Percentiles rank a stretch among this genome's conserved stretches.
phyloP scores from a whole-genome alignment of 441 rosid species.

The Gossypium aridum region DNA sequence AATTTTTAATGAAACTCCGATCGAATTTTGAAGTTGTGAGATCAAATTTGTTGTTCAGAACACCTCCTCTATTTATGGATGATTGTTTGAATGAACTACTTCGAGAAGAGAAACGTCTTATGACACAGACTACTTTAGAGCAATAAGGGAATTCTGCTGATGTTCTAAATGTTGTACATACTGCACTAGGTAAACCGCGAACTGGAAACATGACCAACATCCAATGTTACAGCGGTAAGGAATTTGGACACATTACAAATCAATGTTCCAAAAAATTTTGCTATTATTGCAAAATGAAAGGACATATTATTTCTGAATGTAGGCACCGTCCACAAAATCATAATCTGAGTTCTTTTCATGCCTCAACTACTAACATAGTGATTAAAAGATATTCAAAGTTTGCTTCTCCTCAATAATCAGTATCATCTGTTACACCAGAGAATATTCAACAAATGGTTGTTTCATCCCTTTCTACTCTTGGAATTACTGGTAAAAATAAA shows the following conservation, averaged over 20 bases:
- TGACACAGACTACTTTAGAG: neutral
- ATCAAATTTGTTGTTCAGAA: neutral
- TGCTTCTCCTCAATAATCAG: neutral
- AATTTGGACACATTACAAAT: neutral
- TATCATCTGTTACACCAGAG: neutral
- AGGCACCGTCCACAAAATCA: too few species aligned
- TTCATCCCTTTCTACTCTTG: neutral
- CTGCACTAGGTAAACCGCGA: neutral
- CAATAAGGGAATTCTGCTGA: neutral
- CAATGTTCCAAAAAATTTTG: neutral
- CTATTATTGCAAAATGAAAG: neutral
- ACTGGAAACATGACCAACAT: neutral
- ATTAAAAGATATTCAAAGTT: too few species aligned
- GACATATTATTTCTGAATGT: neutral
- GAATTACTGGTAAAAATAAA: neutral
- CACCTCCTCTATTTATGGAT: neutral
- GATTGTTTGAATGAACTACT: neutral
- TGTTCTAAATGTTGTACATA: neutral
- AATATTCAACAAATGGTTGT: neutral
- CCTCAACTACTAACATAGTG: neutral
- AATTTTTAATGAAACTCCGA: neutral
- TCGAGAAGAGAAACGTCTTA: too few species aligned
- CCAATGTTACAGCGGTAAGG: neutral
- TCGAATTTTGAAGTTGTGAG: neutral
- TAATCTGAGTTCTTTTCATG: neutral